Percentiles rank a stretch among this genome's conserved stretches.
Conservation (phyloP, 257 asterid species). For the Nicotiana tabacum region DNA sequence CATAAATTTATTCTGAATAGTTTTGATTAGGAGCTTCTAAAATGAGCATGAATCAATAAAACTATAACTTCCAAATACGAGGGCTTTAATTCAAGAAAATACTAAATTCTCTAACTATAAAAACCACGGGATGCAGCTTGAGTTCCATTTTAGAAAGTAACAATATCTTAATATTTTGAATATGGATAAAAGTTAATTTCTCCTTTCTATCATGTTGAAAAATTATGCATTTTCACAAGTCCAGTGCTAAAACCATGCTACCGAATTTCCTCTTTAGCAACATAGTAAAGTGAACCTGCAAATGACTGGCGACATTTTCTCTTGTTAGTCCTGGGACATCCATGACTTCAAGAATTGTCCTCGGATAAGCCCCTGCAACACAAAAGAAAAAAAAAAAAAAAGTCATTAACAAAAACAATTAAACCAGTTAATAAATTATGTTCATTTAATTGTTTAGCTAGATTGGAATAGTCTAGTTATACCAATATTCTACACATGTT, state of each 20-base stretch:
- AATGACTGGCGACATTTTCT: slow-evolving; percentile 65
- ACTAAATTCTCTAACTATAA: background rate
- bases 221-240: background rate
- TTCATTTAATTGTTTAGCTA: background rate
- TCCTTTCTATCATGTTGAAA: background rate
- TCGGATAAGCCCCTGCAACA: slow-evolving; percentile 48
- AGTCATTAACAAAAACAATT: background rate
- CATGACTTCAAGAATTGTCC: slow-evolving; percentile 47
- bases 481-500: background rate
- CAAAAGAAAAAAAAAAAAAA: background rate
- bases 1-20: background rate
- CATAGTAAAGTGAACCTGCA: slow-evolving; percentile 39
- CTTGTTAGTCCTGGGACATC: slow-evolving; percentile 48
- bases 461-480: background rate
- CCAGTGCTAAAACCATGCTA: background rate
- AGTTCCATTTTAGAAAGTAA: background rate
- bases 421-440: background rate
- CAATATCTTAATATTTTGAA: background rate
- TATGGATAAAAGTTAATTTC: background rate
- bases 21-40: background rate
- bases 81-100: background rate
- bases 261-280: background rate
- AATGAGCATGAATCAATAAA: background rate
- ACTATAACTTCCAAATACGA: background rate
- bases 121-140: background rate